Evolutionary conservation across 345 rosid species (phyloP), one percentile per base, ranked within the genome.

Genomic region (Psidium friedrichsthalianum): DNA sequence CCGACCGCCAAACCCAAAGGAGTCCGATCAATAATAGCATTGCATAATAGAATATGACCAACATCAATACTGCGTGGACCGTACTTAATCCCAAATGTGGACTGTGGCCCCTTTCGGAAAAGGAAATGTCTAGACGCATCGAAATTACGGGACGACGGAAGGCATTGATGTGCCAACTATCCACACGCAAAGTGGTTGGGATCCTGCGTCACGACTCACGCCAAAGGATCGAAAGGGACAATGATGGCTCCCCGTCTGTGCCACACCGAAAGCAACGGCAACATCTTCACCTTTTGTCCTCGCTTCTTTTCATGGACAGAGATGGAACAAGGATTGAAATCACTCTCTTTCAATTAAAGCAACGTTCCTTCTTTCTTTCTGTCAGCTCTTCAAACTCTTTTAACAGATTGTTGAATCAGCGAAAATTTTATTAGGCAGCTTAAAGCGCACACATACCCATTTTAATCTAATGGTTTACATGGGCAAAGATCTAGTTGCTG

Each of bases 401-500:
- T 36, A 3, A 36, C 36, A 36, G 36, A 36, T 36, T 36, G 36
- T 36, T 0, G 24, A 69, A 20, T 18, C 76, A 18, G 24, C 8
- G 13, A 32, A 32, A 36, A 36, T 36, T 36, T 18, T 44, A 6
- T 69, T 40, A 0, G 47, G 44, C 78, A 69, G 32, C 6, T 24
- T 2, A 22, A 69, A 69, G 9, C 51, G 10, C 24, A 16, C 76
- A 64, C 5, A 20, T 10, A 8, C 8, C 13, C 78, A 64, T 64
- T 32, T 64, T 22, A 64, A 40, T 69, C 3, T 32, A 6, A 32
- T 9, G 76, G 6, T 64, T 64, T 16, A 32, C 76, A 32, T 16
- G 0, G 76, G 22, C 76, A 29, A 25, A 18, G 78, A 69, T 10
- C 78, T 0, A 16, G 10, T 69, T 18, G 2, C 0, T 20, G 18